A percentile compares a stretch with the other conserved stretches of the same genome.
Conservation (phyloP, 352 stramenopile genomes). For the Phytophthora pluvialis region DNA sequence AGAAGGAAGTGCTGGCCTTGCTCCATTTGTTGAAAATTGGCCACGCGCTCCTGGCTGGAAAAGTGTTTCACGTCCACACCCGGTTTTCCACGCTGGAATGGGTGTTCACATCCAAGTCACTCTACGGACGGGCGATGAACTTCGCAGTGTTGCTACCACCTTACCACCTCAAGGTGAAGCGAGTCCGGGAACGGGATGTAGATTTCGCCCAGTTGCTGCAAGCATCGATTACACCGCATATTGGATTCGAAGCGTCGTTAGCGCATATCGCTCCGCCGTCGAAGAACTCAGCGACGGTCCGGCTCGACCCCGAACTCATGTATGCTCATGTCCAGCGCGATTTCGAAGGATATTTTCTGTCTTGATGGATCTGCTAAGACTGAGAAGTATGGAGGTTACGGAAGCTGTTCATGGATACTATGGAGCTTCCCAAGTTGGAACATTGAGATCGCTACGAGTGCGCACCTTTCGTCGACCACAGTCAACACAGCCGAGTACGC, state of each 20-base stretch:
- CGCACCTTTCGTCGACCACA: constrained; percentile 2
- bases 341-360: neutral
- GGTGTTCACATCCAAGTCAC: neutral
- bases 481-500: constrained; percentile 13
- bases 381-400: neutral
- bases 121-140: neutral
- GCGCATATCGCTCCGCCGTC: neutral
- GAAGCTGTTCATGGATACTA: neutral
- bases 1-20: constrained; percentile 8
- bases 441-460: constrained; percentile 17
- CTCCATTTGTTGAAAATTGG: neutral
- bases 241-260: no score
- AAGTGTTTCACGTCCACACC: neutral
- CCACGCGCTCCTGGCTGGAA: neutral
- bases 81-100: constrained; percentile 4
- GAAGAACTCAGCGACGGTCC: neutral
- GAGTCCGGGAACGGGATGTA: neutral
- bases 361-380: neutral
- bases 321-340: no score
- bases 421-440: neutral
- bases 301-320: neutral
- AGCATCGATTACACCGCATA: neutral
- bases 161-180: neutral
- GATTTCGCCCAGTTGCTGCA: neutral
- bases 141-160: neutral